A percentile compares a stretch with the other conserved stretches of the same genome.
phyloP scores from a whole-genome alignment of 768 basidiomycete genomes.

The Pleurotus tuber-regium region DNA sequence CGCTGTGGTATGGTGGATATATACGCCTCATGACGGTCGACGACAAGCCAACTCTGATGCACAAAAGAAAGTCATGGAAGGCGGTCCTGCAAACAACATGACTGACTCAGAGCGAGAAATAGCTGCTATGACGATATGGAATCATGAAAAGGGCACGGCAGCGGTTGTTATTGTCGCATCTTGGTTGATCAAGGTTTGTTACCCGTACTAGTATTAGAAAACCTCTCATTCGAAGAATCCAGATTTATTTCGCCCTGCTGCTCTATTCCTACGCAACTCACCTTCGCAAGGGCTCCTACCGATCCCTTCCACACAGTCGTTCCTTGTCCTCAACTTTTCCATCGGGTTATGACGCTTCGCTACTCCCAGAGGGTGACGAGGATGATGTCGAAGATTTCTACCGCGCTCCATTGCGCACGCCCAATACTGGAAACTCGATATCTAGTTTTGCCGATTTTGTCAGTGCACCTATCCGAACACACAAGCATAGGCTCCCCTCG shows the following conservation, averaged over 20 bases:
- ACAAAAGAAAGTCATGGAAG: slow-evolving; percentile 80
- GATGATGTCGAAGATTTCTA: slow-evolving; percentile 70
- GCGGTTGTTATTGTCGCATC: slow-evolving; percentile 73
- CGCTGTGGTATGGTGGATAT: slow-evolving; percentile 86
- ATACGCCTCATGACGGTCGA: slow-evolving; percentile 88
- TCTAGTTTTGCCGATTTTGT: slow-evolving; percentile 66
- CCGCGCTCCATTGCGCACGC: slow-evolving; percentile 55
- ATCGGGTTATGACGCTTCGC: slow-evolving; percentile 34
- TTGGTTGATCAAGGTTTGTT: slow-evolving; percentile 84
- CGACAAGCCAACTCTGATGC: slow-evolving; percentile 81
- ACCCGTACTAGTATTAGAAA: background rate
- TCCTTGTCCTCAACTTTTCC: slow-evolving; percentile 29
- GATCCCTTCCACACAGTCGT: slow-evolving; percentile 65
- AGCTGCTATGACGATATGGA: slow-evolving; percentile 85
- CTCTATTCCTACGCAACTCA: slow-evolving; percentile 94
- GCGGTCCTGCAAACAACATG: slow-evolving; percentile 51
- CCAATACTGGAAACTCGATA: slow-evolving; percentile 36
- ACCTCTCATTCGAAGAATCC: slow-evolving; percentile 9
- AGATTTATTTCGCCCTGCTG: slow-evolving; percentile 90
- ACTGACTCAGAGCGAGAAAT: slow-evolving; percentile 61
- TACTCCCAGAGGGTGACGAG: slow-evolving; percentile 61
- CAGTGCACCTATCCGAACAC: slow-evolving; percentile 43
- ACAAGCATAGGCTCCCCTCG: slow-evolving; percentile 12
- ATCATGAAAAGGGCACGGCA: slow-evolving; percentile 83
- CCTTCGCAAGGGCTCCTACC: slow-evolving; percentile 88